Conservation (phyloP, 2,329 filamentous ascomycete genomes). For the Gnomoniopsis sp. region DNA sequence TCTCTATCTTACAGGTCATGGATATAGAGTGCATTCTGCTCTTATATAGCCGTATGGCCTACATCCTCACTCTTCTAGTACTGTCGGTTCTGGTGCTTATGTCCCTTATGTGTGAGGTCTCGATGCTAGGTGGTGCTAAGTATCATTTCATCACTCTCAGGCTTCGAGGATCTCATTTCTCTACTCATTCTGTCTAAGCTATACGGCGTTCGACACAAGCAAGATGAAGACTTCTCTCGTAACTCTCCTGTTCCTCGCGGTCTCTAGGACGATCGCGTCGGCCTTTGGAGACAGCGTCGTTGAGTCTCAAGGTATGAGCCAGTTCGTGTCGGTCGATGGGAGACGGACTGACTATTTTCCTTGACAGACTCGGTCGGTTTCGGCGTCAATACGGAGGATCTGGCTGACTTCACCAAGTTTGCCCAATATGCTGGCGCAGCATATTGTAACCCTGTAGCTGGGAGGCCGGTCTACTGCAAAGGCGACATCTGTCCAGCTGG, state of each 20-base stretch:
- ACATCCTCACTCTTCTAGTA: too few relatives aligned
- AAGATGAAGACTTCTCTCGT: not conserved
- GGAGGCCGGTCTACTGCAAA: constrained; percentile 41
- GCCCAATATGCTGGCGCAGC: constrained; percentile 49
- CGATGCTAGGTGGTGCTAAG: too few relatives aligned
- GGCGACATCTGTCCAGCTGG: constrained; percentile 41
- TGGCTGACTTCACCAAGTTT: constrained; percentile 33
- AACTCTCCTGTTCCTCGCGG: not conserved
- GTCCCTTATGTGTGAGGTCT: too few relatives aligned
- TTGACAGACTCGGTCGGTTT: not conserved
- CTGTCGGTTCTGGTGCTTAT: too few relatives aligned
- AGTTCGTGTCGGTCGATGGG: not conserved
- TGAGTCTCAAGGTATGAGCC: not conserved
- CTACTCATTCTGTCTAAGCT: not conserved
- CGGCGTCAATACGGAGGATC: constrained; percentile 8
- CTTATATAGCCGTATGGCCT: too few relatives aligned
- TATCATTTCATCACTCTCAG: not conserved
- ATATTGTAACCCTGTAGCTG: constrained; percentile 50
- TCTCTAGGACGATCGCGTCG: not conserved
- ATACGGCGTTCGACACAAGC: not conserved
- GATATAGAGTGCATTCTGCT: too few relatives aligned
- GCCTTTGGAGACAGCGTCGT: not conserved
- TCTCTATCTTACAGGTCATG: too few relatives aligned
- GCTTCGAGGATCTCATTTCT: not conserved
- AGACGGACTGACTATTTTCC: not conserved